A percentile compares a stretch with the other conserved stretches of the same genome.
phyloP scores from a whole-genome alignment of 2,329 filamentous ascomycete genomes.

The Sporothrix brunneoviolacea region DNA sequence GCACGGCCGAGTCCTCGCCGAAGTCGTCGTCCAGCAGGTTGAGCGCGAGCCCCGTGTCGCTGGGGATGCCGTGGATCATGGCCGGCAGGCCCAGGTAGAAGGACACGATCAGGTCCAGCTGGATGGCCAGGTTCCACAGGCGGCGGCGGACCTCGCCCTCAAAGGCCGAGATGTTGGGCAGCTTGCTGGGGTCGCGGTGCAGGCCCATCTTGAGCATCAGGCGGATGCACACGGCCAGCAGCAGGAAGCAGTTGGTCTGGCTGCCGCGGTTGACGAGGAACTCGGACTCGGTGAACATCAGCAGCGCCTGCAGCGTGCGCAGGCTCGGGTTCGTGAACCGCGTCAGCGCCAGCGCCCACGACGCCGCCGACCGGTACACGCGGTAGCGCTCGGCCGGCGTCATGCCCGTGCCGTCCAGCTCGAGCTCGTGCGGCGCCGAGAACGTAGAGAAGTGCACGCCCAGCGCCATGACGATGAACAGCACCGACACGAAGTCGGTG shows the following conservation, averaged over 20 bases:
- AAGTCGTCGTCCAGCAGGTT: slow-evolving; percentile 64
- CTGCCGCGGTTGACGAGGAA: slow-evolving; percentile 45
- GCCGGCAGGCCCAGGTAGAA: slow-evolving; percentile 63
- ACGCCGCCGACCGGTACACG: slow-evolving; percentile 42
- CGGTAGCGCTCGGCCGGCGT: slow-evolving; percentile 39
- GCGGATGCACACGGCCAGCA: slow-evolving; percentile 44
- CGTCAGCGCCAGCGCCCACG: slow-evolving; percentile 44
- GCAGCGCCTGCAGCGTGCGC: slow-evolving; percentile 43
- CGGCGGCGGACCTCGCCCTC: slow-evolving; percentile 49
- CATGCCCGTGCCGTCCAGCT: slow-evolving; percentile 34
- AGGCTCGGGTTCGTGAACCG: slow-evolving; percentile 45
- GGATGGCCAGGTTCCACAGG: slow-evolving; percentile 47
- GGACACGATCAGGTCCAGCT: slow-evolving; percentile 57
- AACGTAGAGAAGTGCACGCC: slow-evolving; percentile 39
- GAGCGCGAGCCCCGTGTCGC: slow-evolving; percentile 53
- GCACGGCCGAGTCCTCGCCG: slow-evolving; percentile 42
- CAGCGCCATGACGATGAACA: slow-evolving; percentile 26
- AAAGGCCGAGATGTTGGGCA: slow-evolving; percentile 44
- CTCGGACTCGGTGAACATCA: slow-evolving; percentile 47
- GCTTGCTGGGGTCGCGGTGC: slow-evolving; percentile 47
- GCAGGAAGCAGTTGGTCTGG: slow-evolving; percentile 48
- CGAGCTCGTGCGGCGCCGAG: slow-evolving; percentile 38
- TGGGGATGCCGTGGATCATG: slow-evolving; percentile 58
- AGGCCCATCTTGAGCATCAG: slow-evolving; percentile 54
- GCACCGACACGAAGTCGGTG: slow-evolving; percentile 25